Percentiles rank a stretch among this genome's conserved stretches.
Evolutionary conservation across 176 grass and related monocot genomes (phyloP).

Genomic region (Oryza punctata): DNA sequence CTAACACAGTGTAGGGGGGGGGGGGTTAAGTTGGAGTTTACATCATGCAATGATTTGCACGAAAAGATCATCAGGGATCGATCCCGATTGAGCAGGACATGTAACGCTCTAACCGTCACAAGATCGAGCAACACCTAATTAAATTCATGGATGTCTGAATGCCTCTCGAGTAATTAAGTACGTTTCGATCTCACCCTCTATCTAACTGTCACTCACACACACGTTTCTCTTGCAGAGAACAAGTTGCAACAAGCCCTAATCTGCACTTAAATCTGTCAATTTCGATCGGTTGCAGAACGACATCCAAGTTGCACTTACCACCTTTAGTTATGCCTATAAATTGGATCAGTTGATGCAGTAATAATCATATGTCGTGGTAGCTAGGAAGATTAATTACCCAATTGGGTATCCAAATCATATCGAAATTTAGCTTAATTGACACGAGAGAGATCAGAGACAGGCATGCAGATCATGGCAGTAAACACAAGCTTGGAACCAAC

Average conservation of each 20-base stretch:
- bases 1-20: too few relatives aligned
- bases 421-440: not conserved
- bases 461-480: not conserved
- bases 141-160: not conserved
- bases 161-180: not conserved
- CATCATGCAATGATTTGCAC: conserved; percentile 26
- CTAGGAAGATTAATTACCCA: not conserved
- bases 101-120: conserved; percentile 24
- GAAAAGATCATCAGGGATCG: not conserved
- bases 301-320: conserved; percentile 14
- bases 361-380: too few relatives aligned
- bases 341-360: not conserved
- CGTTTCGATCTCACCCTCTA: not conserved
- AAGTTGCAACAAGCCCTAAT: conserved; percentile 1
- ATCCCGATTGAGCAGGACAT: conserved; percentile 11
- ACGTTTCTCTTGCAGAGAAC: not conserved
- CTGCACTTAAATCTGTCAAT: not conserved
- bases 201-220: not conserved
- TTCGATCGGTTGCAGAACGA: conserved; percentile 6
- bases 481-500: not conserved
- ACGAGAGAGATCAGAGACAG: not conserved
- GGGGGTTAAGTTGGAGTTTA: not conserved
- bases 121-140: not conserved
- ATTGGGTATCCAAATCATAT: not conserved
- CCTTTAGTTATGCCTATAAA: conserved; percentile 33